phyloP scores from a whole-genome alignment of 1,139 yeast species.

The Zhuliangozyma parablackwelliae region DNA sequence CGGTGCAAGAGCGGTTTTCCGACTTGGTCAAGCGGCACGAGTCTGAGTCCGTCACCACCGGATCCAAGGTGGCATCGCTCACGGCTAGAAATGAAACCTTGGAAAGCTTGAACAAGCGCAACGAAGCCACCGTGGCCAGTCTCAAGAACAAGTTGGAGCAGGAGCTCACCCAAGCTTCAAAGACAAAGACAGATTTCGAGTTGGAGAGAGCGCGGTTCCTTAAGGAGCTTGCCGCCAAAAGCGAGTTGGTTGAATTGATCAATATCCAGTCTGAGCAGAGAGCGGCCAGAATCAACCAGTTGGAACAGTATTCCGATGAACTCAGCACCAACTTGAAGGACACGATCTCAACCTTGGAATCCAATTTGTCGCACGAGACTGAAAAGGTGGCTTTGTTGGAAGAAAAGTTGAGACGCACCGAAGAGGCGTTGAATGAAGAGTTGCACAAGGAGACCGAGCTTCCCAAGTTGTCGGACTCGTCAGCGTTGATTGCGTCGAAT shows the following conservation, averaged over 20 bases:
- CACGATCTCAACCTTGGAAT: constrained; percentile 19
- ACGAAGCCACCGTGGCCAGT: constrained; percentile 13
- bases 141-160: constrained; percentile 38
- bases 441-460: constrained; percentile 38
- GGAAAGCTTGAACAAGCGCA: constrained; percentile 15
- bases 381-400: constrained; percentile 33
- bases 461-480: constrained; percentile 34
- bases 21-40: constrained; percentile 39
- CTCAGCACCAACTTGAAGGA: constrained; percentile 36
- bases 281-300: constrained; percentile 40
- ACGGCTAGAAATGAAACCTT: constrained; percentile 22
- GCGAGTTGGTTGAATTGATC: constrained; percentile 57
- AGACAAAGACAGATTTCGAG: constrained; percentile 23
- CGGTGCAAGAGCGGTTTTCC: constrained; percentile 33
- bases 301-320: constrained; percentile 44
- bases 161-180: constrained; percentile 33
- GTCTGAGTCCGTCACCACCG: constrained; percentile 27
- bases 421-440: constrained; percentile 40
- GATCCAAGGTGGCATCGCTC: constrained; percentile 27
- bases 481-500: constrained; percentile 43
- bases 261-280: constrained; percentile 49
- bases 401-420: constrained; percentile 36
- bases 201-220: constrained; percentile 49
- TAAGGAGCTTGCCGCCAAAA: constrained; percentile 61
- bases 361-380: constrained; percentile 20